Base-by-base conservation (phyloP, 2,329 filamentous ascomycete species). In the Magnaporthales sp. region DNA sequence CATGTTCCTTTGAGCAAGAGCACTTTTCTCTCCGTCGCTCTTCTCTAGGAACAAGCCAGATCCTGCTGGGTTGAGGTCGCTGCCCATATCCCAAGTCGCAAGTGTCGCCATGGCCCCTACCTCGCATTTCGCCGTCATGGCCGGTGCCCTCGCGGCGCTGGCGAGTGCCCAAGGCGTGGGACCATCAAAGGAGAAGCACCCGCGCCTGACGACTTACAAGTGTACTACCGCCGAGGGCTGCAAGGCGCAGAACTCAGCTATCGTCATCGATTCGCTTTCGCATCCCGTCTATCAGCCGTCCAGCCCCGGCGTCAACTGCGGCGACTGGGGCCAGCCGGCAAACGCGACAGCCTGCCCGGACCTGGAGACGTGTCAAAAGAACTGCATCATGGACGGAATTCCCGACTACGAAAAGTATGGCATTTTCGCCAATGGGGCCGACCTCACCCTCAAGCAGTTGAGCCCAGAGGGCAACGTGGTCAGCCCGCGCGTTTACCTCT, bases 401-500 rank as follows among this genome's bases (percentile, higher is more conserved):
- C 4, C 51, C 4, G 65, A 68, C 62, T 70, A 70, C 56, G 58
- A 63, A 27, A 27, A 62, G 10, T 9, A 46, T 7, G 69, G 69
- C 15, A 63, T 70, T 5, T 10, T 19, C 24, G 68, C 67, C 19
- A 22, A 15, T 15, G 63, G 63, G 56, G 19, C 13, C 38, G n/a
- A 62, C 9, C 64, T 70, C n/a, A 67, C 62, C 2, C 63, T 70
- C 4, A 11, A 68, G 54, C 67, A 67, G 62, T 64, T 68, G 51
- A 31, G 65, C 4, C n/a, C 62, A 8, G 70, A 70, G 11, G 6
- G 38, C 11, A 5, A 64, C 38, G 58, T 67, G 27, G 67, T 69
- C 10, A 69, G 68, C 1, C 73, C 84, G 15, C 81, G 86, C 67
- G 74, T 86, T 58, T 89, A 88, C 73, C 79, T 89, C 65, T 80